phyloP scores from a whole-genome alignment of 176 grass and related monocot genomes.

The Oropetium thomaeum region DNA sequence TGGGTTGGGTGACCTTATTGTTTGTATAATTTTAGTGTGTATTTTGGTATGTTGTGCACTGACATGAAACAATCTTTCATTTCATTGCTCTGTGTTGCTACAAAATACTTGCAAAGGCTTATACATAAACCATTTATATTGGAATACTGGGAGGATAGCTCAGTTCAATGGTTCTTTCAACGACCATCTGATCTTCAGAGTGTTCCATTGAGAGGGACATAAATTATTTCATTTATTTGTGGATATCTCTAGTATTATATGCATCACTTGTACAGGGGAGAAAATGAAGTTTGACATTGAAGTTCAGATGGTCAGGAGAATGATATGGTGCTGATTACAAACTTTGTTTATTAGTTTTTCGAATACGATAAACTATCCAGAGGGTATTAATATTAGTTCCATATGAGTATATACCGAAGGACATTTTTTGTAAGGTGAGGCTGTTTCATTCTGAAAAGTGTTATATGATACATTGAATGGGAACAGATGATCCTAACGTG shows the following conservation, averaged over 20 bases:
- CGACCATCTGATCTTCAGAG: neutral
- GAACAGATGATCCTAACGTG: neutral
- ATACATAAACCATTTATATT: constrained; percentile 1
- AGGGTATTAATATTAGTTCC: neutral
- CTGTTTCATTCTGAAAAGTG: neutral
- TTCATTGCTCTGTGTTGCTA: neutral
- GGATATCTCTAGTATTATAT: neutral
- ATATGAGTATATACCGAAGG: neutral
- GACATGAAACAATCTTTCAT: neutral
- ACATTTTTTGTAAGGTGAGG: neutral
- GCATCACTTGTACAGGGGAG: neutral
- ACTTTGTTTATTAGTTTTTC: neutral
- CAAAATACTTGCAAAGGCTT: neutral
- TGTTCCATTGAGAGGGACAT: neutral
- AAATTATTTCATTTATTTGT: neutral
- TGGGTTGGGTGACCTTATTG: neutral
- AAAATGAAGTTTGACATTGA: neutral
- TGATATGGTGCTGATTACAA: neutral
- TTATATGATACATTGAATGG: neutral
- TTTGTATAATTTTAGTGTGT: neutral
- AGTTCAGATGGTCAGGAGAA: neutral
- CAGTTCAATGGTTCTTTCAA: neutral
- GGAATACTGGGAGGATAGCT: neutral
- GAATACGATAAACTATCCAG: neutral
- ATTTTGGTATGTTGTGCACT: neutral